Conservation (phyloP, 2,329 filamentous ascomycete genomes). For the Fusarium buxicola region DNA sequence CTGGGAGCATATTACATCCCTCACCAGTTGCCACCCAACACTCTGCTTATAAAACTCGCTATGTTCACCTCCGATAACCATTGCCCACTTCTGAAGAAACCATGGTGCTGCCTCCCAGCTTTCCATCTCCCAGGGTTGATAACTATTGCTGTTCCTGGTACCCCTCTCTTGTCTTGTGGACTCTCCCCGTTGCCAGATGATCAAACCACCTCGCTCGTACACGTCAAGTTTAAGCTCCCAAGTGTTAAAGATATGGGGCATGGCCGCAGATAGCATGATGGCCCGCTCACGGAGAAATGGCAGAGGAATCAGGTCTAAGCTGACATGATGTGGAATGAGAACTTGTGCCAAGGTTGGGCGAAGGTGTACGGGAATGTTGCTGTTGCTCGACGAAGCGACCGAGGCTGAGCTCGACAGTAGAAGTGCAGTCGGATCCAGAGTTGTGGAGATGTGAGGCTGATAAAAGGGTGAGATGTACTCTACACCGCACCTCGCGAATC, state of each 20-base stretch:
- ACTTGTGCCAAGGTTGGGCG: constrained; percentile 44
- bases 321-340: constrained; percentile 43
- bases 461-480: constrained; percentile 43
- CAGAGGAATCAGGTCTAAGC: constrained; percentile 44
- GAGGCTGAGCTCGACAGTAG: neutral
- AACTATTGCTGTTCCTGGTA: neutral
- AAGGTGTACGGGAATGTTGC: constrained; percentile 33
- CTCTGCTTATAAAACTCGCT: constrained; percentile 39
- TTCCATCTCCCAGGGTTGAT: constrained; percentile 45
- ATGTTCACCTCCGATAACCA: constrained; percentile 34
- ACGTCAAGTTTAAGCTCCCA: constrained; percentile 46
- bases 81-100: constrained; percentile 46
- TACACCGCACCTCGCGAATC: constrained; percentile 24
- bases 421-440: constrained; percentile 13
- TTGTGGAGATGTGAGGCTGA: constrained; percentile 23
- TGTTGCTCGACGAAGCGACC: neutral
- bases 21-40: constrained; percentile 35
- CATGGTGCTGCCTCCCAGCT: constrained; percentile 47
- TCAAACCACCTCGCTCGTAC: constrained; percentile 36
- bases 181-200: constrained; percentile 25
- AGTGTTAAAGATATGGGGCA: constrained; percentile 35
- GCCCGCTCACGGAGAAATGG: constrained; percentile 43
- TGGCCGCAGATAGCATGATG: constrained; percentile 41
- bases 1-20: constrained; percentile 21
- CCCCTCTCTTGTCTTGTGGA: neutral